Conservation (phyloP, 805 yeast species). For the Wickerhamiella alocasiicola region DNA sequence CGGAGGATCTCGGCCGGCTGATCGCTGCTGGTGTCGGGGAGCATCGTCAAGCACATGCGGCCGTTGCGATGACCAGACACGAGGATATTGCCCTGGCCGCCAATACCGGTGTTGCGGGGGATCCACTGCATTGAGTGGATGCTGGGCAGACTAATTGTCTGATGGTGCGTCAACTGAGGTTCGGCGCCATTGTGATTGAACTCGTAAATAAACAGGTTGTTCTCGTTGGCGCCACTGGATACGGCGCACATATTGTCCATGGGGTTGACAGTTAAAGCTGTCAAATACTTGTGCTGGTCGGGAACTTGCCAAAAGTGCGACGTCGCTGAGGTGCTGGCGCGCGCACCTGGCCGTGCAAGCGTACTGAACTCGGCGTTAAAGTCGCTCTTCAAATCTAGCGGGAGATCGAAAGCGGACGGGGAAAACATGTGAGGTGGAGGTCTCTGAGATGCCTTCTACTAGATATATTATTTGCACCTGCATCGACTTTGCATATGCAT, state of each 20-base stretch:
- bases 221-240: constrained; percentile 37
- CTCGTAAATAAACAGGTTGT: constrained; percentile 43
- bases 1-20: constrained; percentile 57
- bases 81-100: constrained; percentile 35
- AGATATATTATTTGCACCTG: too few relatives aligned
- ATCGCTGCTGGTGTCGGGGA: constrained; percentile 44
- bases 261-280: constrained; percentile 28
- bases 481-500: too few relatives aligned
- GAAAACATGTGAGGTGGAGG: too few relatives aligned
- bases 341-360: too few relatives aligned
- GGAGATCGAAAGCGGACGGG: constrained; percentile 5
- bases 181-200: constrained; percentile 27
- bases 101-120: constrained; percentile 25
- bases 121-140: constrained; percentile 37
- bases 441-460: too few relatives aligned
- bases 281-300: constrained; percentile 26
- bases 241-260: constrained; percentile 38
- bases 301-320: constrained; percentile 31
- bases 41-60: constrained; percentile 52
- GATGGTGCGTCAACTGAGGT: constrained; percentile 41
- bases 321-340: too few relatives aligned
- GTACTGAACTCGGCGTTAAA: too few relatives aligned
- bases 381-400: too few relatives aligned
- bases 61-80: constrained; percentile 70
- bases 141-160: constrained; percentile 43